Conservation (phyloP, 345 rosid genomes). For the Populus davidiana region DNA sequence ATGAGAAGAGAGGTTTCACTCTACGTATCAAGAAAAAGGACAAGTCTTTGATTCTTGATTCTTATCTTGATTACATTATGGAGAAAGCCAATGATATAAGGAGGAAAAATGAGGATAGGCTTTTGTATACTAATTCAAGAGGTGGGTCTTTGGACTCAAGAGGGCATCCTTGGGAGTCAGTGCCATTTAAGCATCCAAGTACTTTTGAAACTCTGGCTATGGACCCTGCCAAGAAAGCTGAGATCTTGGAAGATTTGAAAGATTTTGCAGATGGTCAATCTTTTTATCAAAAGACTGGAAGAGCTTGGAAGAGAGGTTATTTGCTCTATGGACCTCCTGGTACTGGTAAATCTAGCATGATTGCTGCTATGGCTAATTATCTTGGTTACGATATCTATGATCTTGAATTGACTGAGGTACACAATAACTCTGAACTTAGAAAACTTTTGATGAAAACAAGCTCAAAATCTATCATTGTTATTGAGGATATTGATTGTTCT, state of each 20-base stretch:
- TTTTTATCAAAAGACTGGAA: slow-evolving; percentile 82
- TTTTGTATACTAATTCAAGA: slow-evolving; percentile 74
- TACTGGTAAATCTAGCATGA: slow-evolving; percentile 95
- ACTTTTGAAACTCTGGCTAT: slow-evolving; percentile 89
- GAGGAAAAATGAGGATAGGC: slow-evolving; percentile 63
- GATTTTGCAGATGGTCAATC: slow-evolving; percentile 61
- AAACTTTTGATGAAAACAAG: slow-evolving; percentile 84
- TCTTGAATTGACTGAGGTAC: slow-evolving; percentile 91
- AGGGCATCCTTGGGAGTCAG: slow-evolving; percentile 97
- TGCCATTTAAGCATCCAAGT: slow-evolving; percentile 90
- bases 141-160: slow-evolving; percentile 87
- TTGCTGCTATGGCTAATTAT: slow-evolving; percentile 94
- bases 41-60: slow-evolving; percentile 51
- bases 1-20: slow-evolving; percentile 93
- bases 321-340: slow-evolving; percentile 91
- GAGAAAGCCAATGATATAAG: slow-evolving; percentile 74
- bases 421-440: slow-evolving; percentile 78
- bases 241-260: slow-evolving; percentile 66
- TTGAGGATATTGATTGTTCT: slow-evolving; percentile 92
- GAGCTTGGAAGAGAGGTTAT: slow-evolving; percentile 96
- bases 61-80: slow-evolving; percentile 77
- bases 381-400: slow-evolving; percentile 91
- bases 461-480: slow-evolving; percentile 85
- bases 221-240: slow-evolving; percentile 61
- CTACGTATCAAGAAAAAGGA: slow-evolving; percentile 66